A percentile compares a stretch with the other conserved stretches of the same genome.
Conservation (phyloP, 2,329 filamentous ascomycete genomes). For the Alternaria infectoria region DNA sequence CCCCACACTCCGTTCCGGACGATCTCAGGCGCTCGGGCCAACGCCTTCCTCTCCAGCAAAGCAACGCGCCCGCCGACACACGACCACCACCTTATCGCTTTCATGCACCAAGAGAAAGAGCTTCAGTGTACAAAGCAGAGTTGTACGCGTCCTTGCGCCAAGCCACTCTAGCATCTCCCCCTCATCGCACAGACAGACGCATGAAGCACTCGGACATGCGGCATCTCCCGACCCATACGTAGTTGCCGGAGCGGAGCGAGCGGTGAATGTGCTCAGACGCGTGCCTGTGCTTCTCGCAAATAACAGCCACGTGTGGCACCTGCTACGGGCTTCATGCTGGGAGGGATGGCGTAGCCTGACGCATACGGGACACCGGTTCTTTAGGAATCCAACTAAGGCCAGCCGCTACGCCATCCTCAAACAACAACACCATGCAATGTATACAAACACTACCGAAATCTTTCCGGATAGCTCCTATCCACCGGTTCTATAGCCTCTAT, state of each 20-base stretch:
- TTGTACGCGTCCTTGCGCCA: not conserved
- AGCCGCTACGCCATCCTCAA: constrained; percentile 10
- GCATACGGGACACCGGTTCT: constrained; percentile 15
- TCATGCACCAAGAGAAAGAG: not conserved
- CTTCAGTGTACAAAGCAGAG: not conserved
- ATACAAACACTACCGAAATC: not conserved
- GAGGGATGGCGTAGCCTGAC: constrained; percentile 11
- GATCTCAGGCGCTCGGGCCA: constrained; percentile 8
- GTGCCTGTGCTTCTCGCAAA: constrained; percentile 1
- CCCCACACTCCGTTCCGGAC: constrained; percentile 10
- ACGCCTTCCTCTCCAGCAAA: not conserved
- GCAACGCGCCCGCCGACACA: not conserved
- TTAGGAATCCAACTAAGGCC: constrained; percentile 9
- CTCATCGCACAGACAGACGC: constrained; percentile 3
- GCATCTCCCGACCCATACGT: not conserved
- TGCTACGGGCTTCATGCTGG: constrained; percentile 18
- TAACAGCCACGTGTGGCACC: constrained; percentile 2
- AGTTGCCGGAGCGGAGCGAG: not conserved
- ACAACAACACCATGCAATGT: constrained; percentile 11
- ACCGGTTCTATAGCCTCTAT: not conserved
- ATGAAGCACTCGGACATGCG: constrained; percentile 4
- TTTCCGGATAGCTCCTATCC: not conserved
- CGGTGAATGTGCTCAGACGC: not conserved
- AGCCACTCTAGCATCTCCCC: not conserved
- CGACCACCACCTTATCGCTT: not conserved